These are phyloP conservation scores for Solanum rostratum DNA, from an alignment of 257 asterid species.

Conservation along the genomic window DNA sequence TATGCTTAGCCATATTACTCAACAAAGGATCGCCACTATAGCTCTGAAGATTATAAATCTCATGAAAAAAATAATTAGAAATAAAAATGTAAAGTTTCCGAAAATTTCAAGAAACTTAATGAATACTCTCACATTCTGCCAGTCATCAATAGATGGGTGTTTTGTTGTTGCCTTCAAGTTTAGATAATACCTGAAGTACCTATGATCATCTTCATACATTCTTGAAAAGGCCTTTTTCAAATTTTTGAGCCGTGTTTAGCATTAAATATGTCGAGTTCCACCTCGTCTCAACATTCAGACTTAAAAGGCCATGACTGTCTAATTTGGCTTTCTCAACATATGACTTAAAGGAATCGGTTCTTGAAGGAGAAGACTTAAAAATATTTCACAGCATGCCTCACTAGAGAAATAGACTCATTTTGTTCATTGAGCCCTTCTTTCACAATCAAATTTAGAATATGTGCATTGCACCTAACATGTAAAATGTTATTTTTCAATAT, in stretches of 20 bases:
- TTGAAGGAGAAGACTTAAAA: background rate
- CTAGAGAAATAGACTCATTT: background rate
- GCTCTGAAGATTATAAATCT: background rate
- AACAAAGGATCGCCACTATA: background rate
- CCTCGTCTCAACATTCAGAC: background rate
- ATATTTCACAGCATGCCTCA: background rate
- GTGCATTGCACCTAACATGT: background rate
- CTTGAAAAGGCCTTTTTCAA: background rate
- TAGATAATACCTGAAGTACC: too few relatives aligned
- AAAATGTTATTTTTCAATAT: background rate
- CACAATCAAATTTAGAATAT: background rate
- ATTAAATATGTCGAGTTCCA: constrained; percentile 1
- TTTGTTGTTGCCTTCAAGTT: background rate
- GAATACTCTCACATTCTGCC: background rate
- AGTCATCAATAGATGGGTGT: background rate
- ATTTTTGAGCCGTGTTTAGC: background rate
- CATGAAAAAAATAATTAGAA: background rate
- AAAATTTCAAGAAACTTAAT: background rate
- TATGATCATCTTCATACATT: background rate
- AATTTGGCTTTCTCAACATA: background rate
- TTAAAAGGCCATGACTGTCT: background rate
- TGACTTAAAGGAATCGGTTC: background rate
- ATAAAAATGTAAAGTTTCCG: background rate
- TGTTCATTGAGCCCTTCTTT: background rate
- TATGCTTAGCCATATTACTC: background rate